Evolutionary conservation across 2,329 filamentous ascomycete genomes (phyloP), one percentile per base, ranked within the genome.

Genomic region (Hypoxylon sp.): DNA sequence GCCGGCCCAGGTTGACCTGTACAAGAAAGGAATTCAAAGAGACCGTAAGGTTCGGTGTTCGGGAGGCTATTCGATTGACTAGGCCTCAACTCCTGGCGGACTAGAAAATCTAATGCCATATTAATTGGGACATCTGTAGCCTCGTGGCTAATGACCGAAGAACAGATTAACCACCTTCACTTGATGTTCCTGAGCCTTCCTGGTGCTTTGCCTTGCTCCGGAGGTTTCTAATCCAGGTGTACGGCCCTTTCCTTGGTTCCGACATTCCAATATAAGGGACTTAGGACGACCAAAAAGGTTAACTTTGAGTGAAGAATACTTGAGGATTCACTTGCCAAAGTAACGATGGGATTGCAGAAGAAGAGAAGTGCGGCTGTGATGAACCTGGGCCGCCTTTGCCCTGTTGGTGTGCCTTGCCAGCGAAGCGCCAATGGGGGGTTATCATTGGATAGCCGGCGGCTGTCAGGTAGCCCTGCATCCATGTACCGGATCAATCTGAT

Each of bases 11-110:
- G 4, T n/a, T 51, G 25, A 7, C 6, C 25, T 25, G 34, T 7
- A 16, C 55, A 34, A 25, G 43, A 14, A 21, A 46, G 34, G 7
- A 51, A 51, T 19, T 51, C 46, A 45, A 59, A 58, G 30, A 59
- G 55, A 32, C 55, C 34, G 3, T 32, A 59, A 5, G n/a, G n/a
- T 29, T 59, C 46, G 2, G 8, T 30, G 12, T 25, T 32, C 7
- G 23, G 4, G 29, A 55, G 6, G 27, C 29, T 43, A 5, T 43
- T 50, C 8, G 12, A 39, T 37, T 39, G 51, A 43, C 7, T n/a
- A 7, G 8, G 29, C 11, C n/a, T 16, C 12, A 4, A 30, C 14
- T 14, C 32, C 30, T 34, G 25, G n/a, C 32, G 5, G 9, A 25
- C 30, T 43, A 7, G 48, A 14, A 7, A 23, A 14, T 27, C 47